phyloP scores from a whole-genome alignment of 2,329 filamentous ascomycete species.

The Trichoderma pleuroti region DNA sequence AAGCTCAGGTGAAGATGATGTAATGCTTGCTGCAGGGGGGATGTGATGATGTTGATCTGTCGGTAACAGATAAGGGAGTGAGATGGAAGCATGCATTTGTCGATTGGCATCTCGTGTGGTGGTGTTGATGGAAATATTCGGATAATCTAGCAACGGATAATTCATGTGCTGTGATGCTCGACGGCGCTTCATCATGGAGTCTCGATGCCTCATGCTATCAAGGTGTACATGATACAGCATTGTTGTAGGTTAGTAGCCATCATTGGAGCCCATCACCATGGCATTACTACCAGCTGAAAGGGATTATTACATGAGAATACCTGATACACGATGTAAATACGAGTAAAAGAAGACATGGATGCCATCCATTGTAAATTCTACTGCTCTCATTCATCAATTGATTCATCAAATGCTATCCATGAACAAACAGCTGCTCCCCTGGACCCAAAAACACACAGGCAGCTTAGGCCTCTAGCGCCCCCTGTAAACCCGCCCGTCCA shows the following conservation, averaged over 20 bases:
- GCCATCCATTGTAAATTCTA: background rate
- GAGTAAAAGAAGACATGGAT: background rate
- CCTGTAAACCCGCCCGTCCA: background rate
- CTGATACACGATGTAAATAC: background rate
- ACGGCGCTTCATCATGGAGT: background rate
- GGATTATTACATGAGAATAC: background rate
- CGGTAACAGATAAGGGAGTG: background rate
- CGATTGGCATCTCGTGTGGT: background rate
- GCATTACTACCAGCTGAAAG: background rate
- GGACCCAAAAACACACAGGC: background rate
- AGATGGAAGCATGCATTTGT: too few species aligned
- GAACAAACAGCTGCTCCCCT: background rate
- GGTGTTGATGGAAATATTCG: background rate
- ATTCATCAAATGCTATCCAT: background rate
- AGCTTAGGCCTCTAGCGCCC: background rate
- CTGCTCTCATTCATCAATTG: background rate
- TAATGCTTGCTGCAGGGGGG: background rate
- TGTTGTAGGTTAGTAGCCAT: background rate
- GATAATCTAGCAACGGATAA: background rate
- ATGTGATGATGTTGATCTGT: background rate
- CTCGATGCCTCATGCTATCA: background rate
- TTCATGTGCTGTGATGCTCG: background rate
- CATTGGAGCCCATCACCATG: background rate
- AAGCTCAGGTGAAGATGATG: background rate
- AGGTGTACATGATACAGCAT: background rate